Percentiles rank a stretch among this genome's conserved stretches.
phyloP scores from a whole-genome alignment of 495 filamentous ascomycete genomes.

The Cladorrhinum samala region DNA sequence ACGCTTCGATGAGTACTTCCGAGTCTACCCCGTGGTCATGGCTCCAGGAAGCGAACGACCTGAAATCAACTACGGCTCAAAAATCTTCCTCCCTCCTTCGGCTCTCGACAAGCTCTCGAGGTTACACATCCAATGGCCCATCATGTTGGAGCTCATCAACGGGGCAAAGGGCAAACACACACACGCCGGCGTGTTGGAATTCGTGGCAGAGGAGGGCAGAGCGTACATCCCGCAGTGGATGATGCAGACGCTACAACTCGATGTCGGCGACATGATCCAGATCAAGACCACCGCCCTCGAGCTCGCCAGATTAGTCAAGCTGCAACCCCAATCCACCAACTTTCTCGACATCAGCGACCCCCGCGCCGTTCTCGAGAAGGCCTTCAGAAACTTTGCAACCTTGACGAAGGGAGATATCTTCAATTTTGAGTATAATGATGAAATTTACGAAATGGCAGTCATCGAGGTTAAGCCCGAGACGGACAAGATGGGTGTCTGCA shows the following conservation, averaged over 20 bases:
- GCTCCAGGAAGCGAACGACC: constrained; percentile 86
- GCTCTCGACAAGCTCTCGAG: constrained; percentile 92
- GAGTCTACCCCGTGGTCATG: constrained; percentile 92
- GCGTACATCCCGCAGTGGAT: constrained; percentile 96
- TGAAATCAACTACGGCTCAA: constrained; percentile 90
- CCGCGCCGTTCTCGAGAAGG: constrained; percentile 95
- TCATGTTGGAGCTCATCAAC: constrained; percentile 92
- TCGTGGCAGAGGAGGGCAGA: constrained; percentile 94
- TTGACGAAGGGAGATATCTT: constrained; percentile 89
- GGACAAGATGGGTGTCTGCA: constrained; percentile 73
- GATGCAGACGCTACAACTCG: constrained; percentile 85
- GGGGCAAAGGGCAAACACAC: constrained; percentile 70
- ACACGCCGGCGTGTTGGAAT: constrained; percentile 93
- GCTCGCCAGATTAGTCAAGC: constrained; percentile 83
- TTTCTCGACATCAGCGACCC: constrained; percentile 97
- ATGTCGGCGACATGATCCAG: constrained; percentile 89
- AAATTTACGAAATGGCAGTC: constrained; percentile 84
- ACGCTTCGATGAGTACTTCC: constrained; percentile 96
- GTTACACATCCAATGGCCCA: constrained; percentile 96
- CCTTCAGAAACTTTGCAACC: constrained; percentile 90
- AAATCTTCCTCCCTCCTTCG: constrained; percentile 91
- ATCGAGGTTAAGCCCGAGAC: constrained; percentile 83
- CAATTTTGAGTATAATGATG: constrained; percentile 91
- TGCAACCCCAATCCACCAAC: constrained; percentile 83
- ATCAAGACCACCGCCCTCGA: constrained; percentile 90